Base-by-base conservation (phyloP, 352 stramenopile species). In the Pythium rhizo-oryzae region DNA sequence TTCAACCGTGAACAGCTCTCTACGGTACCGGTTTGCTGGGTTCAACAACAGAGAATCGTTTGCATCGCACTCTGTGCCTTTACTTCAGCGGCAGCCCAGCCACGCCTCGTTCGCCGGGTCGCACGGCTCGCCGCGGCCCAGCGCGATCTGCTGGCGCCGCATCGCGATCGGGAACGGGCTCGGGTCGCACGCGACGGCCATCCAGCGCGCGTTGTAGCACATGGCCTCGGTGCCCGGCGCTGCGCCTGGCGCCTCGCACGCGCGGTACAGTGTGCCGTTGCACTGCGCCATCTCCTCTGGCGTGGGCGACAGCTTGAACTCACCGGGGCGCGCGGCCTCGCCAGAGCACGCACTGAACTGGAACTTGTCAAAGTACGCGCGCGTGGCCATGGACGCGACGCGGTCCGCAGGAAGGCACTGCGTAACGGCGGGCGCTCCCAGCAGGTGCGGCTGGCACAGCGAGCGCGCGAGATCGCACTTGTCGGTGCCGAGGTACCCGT, bases 201-300 rank as follows among this genome's bases (percentile, higher is more conserved):
- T 67, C 60, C 60, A 59, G 11, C 60, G 60, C 23, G 50, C 18
- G 60, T 67, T 67, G 50, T 67, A 64, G 50, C 60, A 67, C 60
- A 67, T 67, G 33, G 33, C 60, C 4, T 37, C 21, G 19, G 24
- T 57, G 1, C 53, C 23, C 21, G 25, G 65, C 28, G 21, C 60
- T 1, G 57, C 16, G 21, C 71, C 39, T 3, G 19, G 15, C 37
- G 37, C 37, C 37, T 43, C 8, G 35, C 80, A 85, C 52, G 79
- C 46, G n/a, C 73, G 69, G 57, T 78, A 84, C 39, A 84, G 56
- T 2, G 64, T 80, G 1, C 79, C 79, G 44, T 82, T 74, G 69
- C 77, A 87, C 13, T 74, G 56, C 9, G 64, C 55, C 62, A 79
- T 74, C 18, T 57, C 65, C 6, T 64, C 58, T 25, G 1, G 43